Base-by-base conservation (phyloP, 225 moss, liverwort and hornwort genomes). In the Sphagnum tenellum region DNA sequence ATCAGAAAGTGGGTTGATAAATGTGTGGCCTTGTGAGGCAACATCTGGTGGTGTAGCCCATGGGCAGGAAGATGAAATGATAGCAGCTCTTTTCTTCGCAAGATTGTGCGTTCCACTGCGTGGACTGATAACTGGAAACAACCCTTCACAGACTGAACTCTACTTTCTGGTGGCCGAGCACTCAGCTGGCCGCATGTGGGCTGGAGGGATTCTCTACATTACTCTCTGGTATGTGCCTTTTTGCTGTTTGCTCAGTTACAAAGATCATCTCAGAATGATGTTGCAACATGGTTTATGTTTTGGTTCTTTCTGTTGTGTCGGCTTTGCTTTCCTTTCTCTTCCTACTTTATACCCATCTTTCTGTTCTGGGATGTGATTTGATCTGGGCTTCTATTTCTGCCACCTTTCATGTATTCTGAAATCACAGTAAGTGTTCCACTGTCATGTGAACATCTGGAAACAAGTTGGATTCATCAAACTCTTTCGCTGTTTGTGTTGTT, bases 161-260 rank as follows among this genome's bases (percentile, higher is more conserved):
- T 89, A 89, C 55, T 75, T 86, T 78, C 79, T 98, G 50, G 82
- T 98, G 69, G 82, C 78, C 66, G 88, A 90, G 60, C 89, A 86
- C 73, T 83, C 87, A 46, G 74, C 79, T 73, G 98, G 98, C 70
- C 85, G 80, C 64, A 82, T 98, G 50, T 98, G 98, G 98, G 83
- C 85, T 73, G 98, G 76, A 70, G 98, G 98, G 65, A 59, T 78
- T 12, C 79, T 84, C 63, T 88, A 81, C 70, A 88, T 91, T 62
- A 77, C 82, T 54, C 74, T 95, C 55, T 95, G 94, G 94, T 95
- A 91, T 60, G 75, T 69, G 59, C 62, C 46, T 52, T 61, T 48
- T 56, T 29, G 29, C 29, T 29, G 29, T 29, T 0, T 29, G 29
- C 29, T 29, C 29, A 29, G 29, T 29, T 29, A 29, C 29, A 29